Evolutionary conservation across 805 yeast genomes (phyloP).

Genomic region (Starmerella sp.): DNA sequence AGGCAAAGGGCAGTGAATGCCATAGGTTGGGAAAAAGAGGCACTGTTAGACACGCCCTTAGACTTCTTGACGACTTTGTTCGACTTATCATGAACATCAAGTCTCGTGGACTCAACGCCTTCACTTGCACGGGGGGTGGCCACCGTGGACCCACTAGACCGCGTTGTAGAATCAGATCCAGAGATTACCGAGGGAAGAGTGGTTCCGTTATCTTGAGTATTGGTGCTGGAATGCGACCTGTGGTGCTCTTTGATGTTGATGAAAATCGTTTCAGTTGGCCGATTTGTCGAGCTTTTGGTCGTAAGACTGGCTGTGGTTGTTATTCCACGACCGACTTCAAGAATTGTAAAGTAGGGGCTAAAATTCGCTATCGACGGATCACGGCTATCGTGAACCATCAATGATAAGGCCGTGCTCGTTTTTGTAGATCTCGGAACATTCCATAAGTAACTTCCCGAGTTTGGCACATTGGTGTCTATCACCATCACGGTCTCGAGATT

Average conservation of each 20-base stretch:
- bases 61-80: not conserved
- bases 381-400: conserved; percentile 22
- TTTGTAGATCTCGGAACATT: conserved; percentile 17
- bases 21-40: too few species aligned
- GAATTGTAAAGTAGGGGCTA: conserved; percentile 17
- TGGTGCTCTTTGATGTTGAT: not conserved
- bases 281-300: too few species aligned
- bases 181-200: too few species aligned
- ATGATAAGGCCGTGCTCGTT: conserved; percentile 22
- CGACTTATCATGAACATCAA: too few species aligned
- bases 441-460: conserved; percentile 28
- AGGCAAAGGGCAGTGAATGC: too few species aligned
- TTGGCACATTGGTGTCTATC: conserved; percentile 24
- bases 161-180: too few species aligned
- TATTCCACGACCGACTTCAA: not conserved
- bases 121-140: too few species aligned
- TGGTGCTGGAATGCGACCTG: not conserved
- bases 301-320: not conserved
- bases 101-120: too few species aligned
- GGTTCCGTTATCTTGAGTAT: too few species aligned
- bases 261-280: not conserved
- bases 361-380: conserved; percentile 20
- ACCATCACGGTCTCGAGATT: conserved; percentile 20
- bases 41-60: too few species aligned
- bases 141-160: too few species aligned